Percentiles rank a stretch among this genome's conserved stretches.
These are phyloP conservation scores for Nissolia schottii DNA, from an alignment of 306 rosid genomes.

Conservation along the genomic window DNA sequence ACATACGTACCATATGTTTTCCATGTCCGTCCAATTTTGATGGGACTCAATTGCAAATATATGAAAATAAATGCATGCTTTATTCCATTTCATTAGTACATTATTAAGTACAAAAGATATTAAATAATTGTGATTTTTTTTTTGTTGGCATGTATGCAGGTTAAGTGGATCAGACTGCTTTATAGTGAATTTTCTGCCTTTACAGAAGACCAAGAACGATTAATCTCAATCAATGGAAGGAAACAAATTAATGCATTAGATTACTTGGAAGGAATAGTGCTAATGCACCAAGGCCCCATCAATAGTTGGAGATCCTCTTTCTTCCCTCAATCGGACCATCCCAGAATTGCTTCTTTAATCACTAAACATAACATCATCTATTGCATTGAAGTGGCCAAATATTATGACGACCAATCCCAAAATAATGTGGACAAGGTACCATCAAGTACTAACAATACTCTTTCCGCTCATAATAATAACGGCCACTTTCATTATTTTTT, in stretches of 20 bases:
- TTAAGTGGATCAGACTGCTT: constrained; percentile 71
- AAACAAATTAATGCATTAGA: constrained; percentile 44
- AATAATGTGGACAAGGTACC: constrained; percentile 47
- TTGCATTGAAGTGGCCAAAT: constrained; percentile 70
- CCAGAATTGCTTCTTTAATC: constrained; percentile 51
- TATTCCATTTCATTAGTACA: not conserved
- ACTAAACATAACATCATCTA: constrained; percentile 50
- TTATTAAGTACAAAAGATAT: constrained; percentile 6
- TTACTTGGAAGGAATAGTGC: constrained; percentile 71
- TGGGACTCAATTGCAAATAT: not conserved
- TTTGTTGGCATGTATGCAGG: constrained; percentile 52
- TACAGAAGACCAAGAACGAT: constrained; percentile 42
- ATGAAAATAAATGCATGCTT: constrained; percentile 1
- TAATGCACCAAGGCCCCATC: constrained; percentile 66
- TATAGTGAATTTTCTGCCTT: constrained; percentile 57
- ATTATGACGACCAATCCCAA: constrained; percentile 47
- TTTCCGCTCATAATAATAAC: too few species aligned
- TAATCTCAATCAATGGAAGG: constrained; percentile 50
- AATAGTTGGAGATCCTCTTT: constrained; percentile 94
- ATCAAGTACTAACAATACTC: too few species aligned
- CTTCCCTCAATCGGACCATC: constrained; percentile 70
- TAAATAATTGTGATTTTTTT: not conserved
- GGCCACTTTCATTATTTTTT: too few species aligned
- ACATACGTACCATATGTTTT: not conserved
- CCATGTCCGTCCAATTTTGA: not conserved